phyloP scores from a whole-genome alignment of 2,329 filamentous ascomycete genomes.

The Trichoderma simmonsii region DNA sequence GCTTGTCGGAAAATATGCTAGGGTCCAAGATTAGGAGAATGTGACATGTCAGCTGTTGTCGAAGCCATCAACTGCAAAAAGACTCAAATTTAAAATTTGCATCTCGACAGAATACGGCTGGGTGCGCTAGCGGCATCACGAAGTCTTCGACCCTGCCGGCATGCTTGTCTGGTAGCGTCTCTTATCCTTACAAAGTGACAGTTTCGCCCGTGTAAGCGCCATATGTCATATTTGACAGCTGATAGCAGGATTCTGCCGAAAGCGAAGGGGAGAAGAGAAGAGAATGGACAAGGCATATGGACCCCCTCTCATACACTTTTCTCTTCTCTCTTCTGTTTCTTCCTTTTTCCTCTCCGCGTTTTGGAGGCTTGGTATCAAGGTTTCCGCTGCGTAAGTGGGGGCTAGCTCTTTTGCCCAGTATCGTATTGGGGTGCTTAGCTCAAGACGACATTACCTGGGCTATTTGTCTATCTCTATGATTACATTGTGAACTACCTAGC shows the following conservation, averaged over 20 bases:
- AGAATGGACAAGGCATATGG: not conserved
- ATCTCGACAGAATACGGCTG: conserved; percentile 7
- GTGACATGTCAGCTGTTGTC: conserved; percentile 9
- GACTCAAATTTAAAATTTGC: conserved; percentile 8
- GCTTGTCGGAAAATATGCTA: not conserved
- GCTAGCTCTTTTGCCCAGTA: not conserved
- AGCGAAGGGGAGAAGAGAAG: not conserved
- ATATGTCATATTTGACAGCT: conserved; percentile 9
- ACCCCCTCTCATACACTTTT: not conserved
- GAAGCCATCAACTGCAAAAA: not conserved
- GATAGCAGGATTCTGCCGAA: not conserved
- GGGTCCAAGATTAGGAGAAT: conserved; percentile 1
- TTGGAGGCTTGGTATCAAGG: not conserved
- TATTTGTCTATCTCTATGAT: not conserved
- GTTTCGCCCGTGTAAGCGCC: not conserved
- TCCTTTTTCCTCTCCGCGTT: not conserved
- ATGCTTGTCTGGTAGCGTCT: not conserved
- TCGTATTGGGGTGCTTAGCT: not conserved
- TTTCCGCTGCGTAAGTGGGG: not conserved
- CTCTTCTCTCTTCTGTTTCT: not conserved
- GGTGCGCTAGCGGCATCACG: not conserved
- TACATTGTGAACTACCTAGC: not conserved
- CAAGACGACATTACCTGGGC: not conserved
- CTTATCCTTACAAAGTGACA: not conserved
- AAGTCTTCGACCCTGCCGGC: not conserved